Evolutionary conservation across 805 yeast genomes (phyloP), one percentile per base, ranked within the genome.

Genomic region (Wickerhamiella kurtzmanii): DNA sequence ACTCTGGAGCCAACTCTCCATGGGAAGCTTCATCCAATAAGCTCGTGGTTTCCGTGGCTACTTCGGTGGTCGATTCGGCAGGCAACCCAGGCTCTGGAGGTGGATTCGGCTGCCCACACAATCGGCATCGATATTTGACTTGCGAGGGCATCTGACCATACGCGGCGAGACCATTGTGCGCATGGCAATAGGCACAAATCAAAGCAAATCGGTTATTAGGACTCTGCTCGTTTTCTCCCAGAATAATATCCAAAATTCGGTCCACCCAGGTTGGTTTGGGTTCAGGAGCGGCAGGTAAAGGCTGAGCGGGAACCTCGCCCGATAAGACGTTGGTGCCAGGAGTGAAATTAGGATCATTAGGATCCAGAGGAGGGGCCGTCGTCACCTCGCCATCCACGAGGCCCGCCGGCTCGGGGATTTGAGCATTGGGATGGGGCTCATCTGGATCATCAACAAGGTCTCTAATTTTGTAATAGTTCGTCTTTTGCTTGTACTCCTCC

Each of bases 101-200:
- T 25, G 32, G 32, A 22, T 56, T 55, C 35, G 63, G 5, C 2
- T 48, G 35, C 1, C 80, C 82, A 63, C 94, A 83, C 19, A 63
- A 62, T 6, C 86, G 82, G 64, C 95, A 84, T 2, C 67, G 57
- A 55, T 79, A 84, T 44, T 61, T 64, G 6, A 82, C 76, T 3
- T 61, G 56, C 2, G 54, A 56, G 0, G 89, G 80, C 2, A 59
- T 50, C 49, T 71, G 64, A 5, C 81, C 80, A 1, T 83, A 86
- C 3, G 86, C 83, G 0, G 94, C 94, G 41, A 84, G 68, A 1
- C 95, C 95, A 57, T 85, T 84, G 62, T 84, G 94, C 16, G 68
- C 69, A 19, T 62, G 65, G 58, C 95, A 84, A n/a, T 69, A 64
- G 17, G 57, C 52, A 60, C 95, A 84, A 15, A 84, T 80, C 53